phyloP scores from a whole-genome alignment of 2,329 filamentous ascomycete species.

The Dissoconium aciculare region DNA sequence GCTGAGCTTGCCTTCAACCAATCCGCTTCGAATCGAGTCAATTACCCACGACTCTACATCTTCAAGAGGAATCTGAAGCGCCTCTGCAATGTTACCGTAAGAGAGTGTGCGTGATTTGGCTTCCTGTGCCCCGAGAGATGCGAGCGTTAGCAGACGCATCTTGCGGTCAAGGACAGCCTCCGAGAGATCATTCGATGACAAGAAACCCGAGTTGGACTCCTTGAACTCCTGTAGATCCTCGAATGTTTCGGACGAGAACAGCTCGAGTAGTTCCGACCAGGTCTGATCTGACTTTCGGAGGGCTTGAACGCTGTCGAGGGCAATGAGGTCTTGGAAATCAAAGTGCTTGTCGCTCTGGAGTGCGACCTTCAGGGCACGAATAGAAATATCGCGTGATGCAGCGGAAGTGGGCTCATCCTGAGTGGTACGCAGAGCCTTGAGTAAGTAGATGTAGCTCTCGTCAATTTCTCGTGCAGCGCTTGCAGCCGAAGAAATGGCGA shows the following conservation, averaged over 20 bases:
- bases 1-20: slow-evolving; percentile 91
- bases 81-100: slow-evolving; percentile 70
- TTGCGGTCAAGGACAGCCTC: slow-evolving; percentile 70
- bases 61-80: slow-evolving; percentile 64
- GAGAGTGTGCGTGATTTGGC: slow-evolving; percentile 68
- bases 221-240: slow-evolving; percentile 95
- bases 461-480: slow-evolving; percentile 61
- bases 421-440: slow-evolving; percentile 65
- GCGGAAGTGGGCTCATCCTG: slow-evolving; percentile 39
- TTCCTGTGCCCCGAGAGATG: slow-evolving; percentile 70
- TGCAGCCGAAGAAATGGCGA: slow-evolving; percentile 68
- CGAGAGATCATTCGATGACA: slow-evolving; percentile 61
- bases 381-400: slow-evolving; percentile 43
- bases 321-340: slow-evolving; percentile 58
- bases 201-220: slow-evolving; percentile 74
- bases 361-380: slow-evolving; percentile 52
- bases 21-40: slow-evolving; percentile 86
- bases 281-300: slow-evolving; percentile 70
- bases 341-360: slow-evolving; percentile 51
- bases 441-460: slow-evolving; percentile 58
- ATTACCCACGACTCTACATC: slow-evolving; percentile 99
- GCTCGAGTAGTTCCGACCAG: slow-evolving; percentile 83
- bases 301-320: slow-evolving; percentile 65
- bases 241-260: slow-evolving; percentile 85
- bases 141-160: slow-evolving; percentile 88